These are phyloP conservation scores for Eragrostis curvula DNA, from an alignment of 176 grass and related monocot genomes.

Conservation along the genomic window DNA sequence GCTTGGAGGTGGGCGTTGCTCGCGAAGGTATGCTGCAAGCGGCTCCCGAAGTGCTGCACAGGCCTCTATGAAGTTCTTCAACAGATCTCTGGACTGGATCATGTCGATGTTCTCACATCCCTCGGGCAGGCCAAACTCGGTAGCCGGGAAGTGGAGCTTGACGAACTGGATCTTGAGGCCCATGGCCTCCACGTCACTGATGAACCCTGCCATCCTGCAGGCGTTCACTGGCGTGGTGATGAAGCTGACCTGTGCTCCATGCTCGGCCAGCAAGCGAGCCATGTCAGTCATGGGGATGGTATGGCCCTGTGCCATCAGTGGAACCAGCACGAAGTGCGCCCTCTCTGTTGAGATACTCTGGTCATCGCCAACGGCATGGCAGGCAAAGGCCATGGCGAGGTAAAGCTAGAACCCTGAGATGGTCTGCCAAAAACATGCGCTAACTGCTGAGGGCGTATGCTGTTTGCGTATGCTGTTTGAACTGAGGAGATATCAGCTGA, in stretches of 20 bases:
- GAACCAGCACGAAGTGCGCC: constrained; percentile 59
- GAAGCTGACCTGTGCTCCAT: constrained; percentile 60
- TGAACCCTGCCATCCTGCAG: constrained; percentile 39
- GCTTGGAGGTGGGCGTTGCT: constrained; percentile 34
- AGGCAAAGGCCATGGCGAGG: not conserved
- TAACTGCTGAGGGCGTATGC: not conserved
- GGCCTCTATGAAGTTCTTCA: constrained; percentile 49
- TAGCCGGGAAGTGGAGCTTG: constrained; percentile 52
- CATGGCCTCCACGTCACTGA: not conserved
- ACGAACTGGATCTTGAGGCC: constrained; percentile 52
- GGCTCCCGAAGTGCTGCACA: constrained; percentile 49
- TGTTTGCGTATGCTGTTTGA: too few relatives aligned
- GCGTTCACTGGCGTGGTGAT: constrained; percentile 69
- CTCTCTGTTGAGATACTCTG: not conserved
- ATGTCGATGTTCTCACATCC: constrained; percentile 68
- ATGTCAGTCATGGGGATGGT: constrained; percentile 76
- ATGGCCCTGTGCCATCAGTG: constrained; percentile 67
- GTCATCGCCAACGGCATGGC: not conserved
- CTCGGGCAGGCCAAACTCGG: constrained; percentile 55
- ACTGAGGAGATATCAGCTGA: not conserved
- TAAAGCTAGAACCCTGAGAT: not conserved
- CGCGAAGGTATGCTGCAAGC: constrained; percentile 45
- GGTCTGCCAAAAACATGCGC: not conserved
- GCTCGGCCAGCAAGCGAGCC: constrained; percentile 59
- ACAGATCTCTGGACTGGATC: constrained; percentile 30